phyloP scores from a whole-genome alignment of 2,329 filamentous ascomycete genomes.

The Ascosphaera apis region DNA sequence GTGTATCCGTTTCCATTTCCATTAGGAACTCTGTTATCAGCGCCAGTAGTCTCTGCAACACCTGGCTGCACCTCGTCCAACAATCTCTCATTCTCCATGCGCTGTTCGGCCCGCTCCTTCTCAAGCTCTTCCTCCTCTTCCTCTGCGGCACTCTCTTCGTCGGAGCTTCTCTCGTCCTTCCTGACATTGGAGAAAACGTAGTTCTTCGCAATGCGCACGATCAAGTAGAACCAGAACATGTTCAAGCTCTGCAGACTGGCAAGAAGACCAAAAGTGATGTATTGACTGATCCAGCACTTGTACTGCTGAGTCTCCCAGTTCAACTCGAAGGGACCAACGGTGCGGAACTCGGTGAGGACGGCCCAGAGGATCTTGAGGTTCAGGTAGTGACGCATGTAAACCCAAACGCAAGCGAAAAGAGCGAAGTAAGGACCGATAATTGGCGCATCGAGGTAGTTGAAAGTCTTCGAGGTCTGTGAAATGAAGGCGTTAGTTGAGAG shows the following conservation, averaged over 20 bases:
- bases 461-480: slow-evolving; percentile 56
- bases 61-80: background rate
- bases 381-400: slow-evolving; percentile 64
- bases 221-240: slow-evolving; percentile 24
- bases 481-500: background rate
- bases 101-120: slow-evolving; percentile 8
- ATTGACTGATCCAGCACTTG: slow-evolving; percentile 26
- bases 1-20: no score
- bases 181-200: slow-evolving; percentile 17
- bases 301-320: slow-evolving; percentile 27
- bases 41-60: slow-evolving; percentile 6
- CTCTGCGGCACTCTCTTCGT: slow-evolving; percentile 21
- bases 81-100: background rate
- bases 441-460: slow-evolving; percentile 69
- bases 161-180: slow-evolving; percentile 23
- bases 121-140: slow-evolving; percentile 8
- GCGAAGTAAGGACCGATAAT: slow-evolving; percentile 69
- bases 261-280: slow-evolving; percentile 22
- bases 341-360: slow-evolving; percentile 23
- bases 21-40: slow-evolving; percentile 8
- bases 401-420: slow-evolving; percentile 61
- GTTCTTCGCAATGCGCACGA: slow-evolving; percentile 21
- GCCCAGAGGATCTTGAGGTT: slow-evolving; percentile 26
- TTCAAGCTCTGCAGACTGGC: slow-evolving; percentile 23
- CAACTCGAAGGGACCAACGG: slow-evolving; percentile 23